Base-by-base conservation (phyloP, 1,139 yeast genomes). In the Dujonia santamariae region DNA sequence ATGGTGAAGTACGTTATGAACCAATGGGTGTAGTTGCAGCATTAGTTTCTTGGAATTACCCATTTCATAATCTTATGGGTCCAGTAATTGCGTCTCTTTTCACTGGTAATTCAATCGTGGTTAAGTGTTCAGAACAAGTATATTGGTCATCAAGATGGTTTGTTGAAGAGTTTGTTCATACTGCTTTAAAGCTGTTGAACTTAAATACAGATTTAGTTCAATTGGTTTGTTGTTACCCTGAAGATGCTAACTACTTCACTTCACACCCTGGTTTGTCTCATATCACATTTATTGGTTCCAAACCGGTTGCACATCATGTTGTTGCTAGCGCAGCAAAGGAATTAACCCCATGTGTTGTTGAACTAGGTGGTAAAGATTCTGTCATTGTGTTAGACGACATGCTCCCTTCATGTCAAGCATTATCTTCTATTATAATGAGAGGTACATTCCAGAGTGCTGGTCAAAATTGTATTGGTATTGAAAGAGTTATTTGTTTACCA, bases 401-500 rank as follows among this genome's bases (percentile, higher is more conserved):
- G 26, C 62, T 72, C 45, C 72, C 78, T 42, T 64, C 72, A 32
- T 54, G 54, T 29, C 56, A 65, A 30, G 75, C 79, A 0, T 67
- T 92, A 27, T 78, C 96, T 0, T 85, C 96, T 5, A 80, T 87
- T 20, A 72, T 92, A 26, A 74, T 92, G 81, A 73, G 98, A 54
- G 98, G 97, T 19, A 83, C 96, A 0, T 92, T 88, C 65, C 98
- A 92, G 61, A 85, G 96, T 38, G 86, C 96, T 0, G 98, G 98
- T 7, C 98, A 92, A 57, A 92, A 92, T 55, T 92, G 98, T 63
- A 92, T 92, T 53, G 97, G 98, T 29, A 85, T 92, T 37, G 98
- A 92, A 60, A 72, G 98, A 43, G 95, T 92, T 3, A 82, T 92
- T 42, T 87, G 88, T 30, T 67, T 80, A 36, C 84, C 81, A 3